Evolutionary conservation across 768 basidiomycete species (phyloP).

Genomic region (Amanita exitialis): DNA sequence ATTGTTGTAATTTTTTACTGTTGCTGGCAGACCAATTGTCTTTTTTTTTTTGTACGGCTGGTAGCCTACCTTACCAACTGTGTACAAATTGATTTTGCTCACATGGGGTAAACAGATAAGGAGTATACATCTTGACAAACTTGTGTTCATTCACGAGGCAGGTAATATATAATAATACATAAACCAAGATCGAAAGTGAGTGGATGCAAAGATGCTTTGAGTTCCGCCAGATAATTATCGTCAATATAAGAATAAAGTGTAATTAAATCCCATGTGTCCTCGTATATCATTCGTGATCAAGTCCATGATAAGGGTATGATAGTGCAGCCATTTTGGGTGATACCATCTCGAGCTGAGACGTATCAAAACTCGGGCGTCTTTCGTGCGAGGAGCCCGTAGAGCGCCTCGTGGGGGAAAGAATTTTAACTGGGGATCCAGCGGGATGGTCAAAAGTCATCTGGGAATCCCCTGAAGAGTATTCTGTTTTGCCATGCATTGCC

Average conservation of each 20-base stretch:
- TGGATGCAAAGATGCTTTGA: background rate
- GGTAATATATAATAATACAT: conserved; percentile 4
- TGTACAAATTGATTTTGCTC: conserved; percentile 3
- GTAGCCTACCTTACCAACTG: background rate
- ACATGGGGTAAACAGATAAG: background rate
- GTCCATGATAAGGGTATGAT: conserved; percentile 47
- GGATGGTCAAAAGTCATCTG: background rate
- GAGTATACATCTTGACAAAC: background rate
- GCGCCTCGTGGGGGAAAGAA: conserved; percentile 10
- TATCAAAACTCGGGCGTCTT: conserved; percentile 47
- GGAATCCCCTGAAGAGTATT: background rate
- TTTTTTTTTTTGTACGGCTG: conserved; percentile 1
- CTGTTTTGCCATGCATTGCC: conserved; percentile 13
- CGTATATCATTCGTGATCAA: conserved; percentile 27
- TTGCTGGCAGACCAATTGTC: background rate
- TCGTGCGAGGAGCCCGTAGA: conserved; percentile 32
- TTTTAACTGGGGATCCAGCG: background rate
- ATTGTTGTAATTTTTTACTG: background rate
- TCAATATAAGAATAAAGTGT: conserved; percentile 5
- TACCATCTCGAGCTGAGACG: conserved; percentile 59
- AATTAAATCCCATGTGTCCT: background rate
- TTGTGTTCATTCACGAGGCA: background rate
- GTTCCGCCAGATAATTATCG: background rate
- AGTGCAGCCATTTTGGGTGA: conserved; percentile 37
- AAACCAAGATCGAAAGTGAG: background rate